Evolutionary conservation across 371 early-diverging fungal species (phyloP), one percentile per base, ranked within the genome.

Genomic region (Phascolomyces articulosus): DNA sequence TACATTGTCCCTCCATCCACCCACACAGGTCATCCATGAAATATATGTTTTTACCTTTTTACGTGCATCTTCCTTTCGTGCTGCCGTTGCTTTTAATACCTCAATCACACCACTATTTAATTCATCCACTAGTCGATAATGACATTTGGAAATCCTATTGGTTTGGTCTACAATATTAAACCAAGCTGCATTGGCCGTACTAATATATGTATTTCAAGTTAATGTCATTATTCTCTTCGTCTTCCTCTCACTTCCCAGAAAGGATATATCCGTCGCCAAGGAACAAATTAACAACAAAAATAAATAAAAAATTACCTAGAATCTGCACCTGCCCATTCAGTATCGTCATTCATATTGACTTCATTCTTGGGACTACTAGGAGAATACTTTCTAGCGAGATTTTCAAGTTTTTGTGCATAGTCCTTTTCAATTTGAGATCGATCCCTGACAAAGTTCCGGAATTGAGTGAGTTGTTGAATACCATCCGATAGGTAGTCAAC

Each of bases 401-500:
- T 68, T 26, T 94, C 95, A 27, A 93, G 80, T 60, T 88, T 85
- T 64, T 84, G 82, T 15, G 92, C 87, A 73, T 89, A 92, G 48
- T 95, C 95, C 49, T 83, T 79, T 64, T 95, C 94, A 27, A 94
- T 80, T 49, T 79, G 84, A 21, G 87, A 84, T 18, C 87, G 78
- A 44, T 95, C 95, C 64, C 85, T 87, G 53, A 91, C 72, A 69
- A 90, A 93, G 60, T 87, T 92, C 24, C 92, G 87, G 58, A 91
- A 87, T 55, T 92, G 93, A 53, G 74, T 57, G 11, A 90, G 60
- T 44, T 92, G 87, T 27, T 80, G 71, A 47, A 90, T 79, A 10
- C 90, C 90, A 54, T 85, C 82, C 27, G 73, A 71, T 8, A 89
- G 73, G 69, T 87, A 82, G 31, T 84, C 81, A 26, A 80, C 65